phyloP scores from a whole-genome alignment of 2,329 filamentous ascomycete species.

The Sodiomyces alkalinus region DNA sequence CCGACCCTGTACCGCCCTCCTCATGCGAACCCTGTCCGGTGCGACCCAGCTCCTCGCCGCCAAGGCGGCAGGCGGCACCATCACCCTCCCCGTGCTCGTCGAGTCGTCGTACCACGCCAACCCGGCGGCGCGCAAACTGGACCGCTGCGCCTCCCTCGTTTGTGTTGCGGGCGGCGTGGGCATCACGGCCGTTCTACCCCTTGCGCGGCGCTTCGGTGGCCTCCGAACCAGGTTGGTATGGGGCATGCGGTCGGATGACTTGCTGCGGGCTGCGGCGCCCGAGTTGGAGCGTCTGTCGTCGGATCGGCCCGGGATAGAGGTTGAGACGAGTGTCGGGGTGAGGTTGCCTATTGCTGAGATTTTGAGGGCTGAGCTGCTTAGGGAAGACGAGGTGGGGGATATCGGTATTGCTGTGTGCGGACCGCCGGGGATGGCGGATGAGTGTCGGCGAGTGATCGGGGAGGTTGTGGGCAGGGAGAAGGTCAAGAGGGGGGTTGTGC shows the following conservation, averaged over 20 bases:
- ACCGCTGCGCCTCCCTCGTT: constrained; percentile 12
- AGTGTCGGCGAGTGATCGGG: constrained; percentile 11
- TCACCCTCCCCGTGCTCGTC: constrained; percentile 11
- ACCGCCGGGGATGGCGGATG: constrained; percentile 14
- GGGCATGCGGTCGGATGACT: constrained; percentile 10
- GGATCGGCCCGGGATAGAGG: constrained; percentile 8
- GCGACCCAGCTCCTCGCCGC: constrained; percentile 10
- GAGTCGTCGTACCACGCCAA: constrained; percentile 15
- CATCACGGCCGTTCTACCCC: constrained; percentile 15
- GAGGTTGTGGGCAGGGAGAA: constrained; percentile 7
- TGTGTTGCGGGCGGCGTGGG: constrained; percentile 18
- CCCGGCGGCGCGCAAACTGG: constrained; percentile 7
- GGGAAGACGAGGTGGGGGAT: constrained; percentile 7
- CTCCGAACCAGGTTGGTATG: constrained; percentile 11
- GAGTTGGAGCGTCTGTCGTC: constrained; percentile 7
- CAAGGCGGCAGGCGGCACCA: neutral
- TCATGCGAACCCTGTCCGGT: constrained; percentile 11
- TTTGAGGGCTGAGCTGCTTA: constrained; percentile 9
- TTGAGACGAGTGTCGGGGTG: constrained; percentile 10
- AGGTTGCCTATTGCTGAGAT: constrained; percentile 11
- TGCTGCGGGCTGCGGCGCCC: constrained; percentile 7
- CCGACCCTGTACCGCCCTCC: constrained; percentile 8
- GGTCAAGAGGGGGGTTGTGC: constrained; percentile 9
- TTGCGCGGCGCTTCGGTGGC: constrained; percentile 7
- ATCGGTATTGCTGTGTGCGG: constrained; percentile 15